phyloP scores from a whole-genome alignment of 352 stramenopile genomes.

The Pelagophyceae sp. region DNA sequence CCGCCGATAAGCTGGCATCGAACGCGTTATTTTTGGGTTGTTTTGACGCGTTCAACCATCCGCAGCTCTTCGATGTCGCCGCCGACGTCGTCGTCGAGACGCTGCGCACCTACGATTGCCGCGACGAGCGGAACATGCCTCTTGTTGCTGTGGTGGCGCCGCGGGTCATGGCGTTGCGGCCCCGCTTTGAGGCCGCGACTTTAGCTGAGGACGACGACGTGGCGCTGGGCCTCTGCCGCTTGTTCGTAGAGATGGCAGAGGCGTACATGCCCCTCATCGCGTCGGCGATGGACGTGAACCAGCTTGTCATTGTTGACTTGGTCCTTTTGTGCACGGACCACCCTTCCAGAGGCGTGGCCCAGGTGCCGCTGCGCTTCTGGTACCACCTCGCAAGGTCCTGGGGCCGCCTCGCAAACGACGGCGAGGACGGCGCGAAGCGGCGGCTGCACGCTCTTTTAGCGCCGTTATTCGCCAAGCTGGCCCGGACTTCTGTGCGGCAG shows the following conservation, averaged over 20 bases:
- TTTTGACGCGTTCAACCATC: constrained; percentile 2
- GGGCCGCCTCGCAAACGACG: constrained; percentile 33
- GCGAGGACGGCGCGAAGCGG: neutral
- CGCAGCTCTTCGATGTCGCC: constrained; percentile 40
- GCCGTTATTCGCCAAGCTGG: neutral
- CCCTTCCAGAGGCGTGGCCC: constrained; percentile 45
- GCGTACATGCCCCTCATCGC: constrained; percentile 54
- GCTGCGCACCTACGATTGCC: constrained; percentile 51
- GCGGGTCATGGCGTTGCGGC: constrained; percentile 38
- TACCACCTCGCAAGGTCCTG: constrained; percentile 54
- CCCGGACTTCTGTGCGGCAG: neutral
- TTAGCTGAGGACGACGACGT: constrained; percentile 48
- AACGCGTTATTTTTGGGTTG: neutral
- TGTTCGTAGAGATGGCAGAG: constrained; percentile 61
- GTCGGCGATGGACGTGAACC: constrained; percentile 36
- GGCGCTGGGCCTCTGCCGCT: constrained; percentile 46
- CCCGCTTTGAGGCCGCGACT: constrained; percentile 30
- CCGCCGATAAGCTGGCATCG: neutral
- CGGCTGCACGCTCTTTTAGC: neutral
- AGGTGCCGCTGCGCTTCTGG: constrained; percentile 59
- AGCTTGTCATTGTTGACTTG: constrained; percentile 46
- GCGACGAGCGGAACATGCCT: constrained; percentile 36
- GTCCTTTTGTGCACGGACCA: constrained; percentile 42
- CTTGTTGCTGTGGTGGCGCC: constrained; percentile 48
- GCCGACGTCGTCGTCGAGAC: constrained; percentile 56